Base-by-base conservation (phyloP, 345 rosid genomes). In the Iberis pinnata region DNA sequence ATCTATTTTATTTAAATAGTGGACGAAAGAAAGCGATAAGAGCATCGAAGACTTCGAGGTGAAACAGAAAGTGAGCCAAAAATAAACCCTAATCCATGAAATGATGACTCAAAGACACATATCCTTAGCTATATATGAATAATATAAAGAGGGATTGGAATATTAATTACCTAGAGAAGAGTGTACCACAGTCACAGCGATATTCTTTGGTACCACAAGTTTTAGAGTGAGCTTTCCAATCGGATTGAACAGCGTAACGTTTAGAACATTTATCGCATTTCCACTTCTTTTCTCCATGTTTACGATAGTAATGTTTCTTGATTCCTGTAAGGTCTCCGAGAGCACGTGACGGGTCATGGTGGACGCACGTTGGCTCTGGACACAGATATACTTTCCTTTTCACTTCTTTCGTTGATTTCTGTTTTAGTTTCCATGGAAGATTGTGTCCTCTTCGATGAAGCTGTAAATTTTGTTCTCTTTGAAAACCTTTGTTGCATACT, bases 391-490 rank as follows among this genome's bases (percentile, higher is more conserved):
- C 94, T 67, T 84, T 84, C 69, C 81, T 76, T 77, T 66, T 76
- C 73, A 81, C 94, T 55, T 84, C 89, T 69, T 77, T 78, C 64
- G 80, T 79, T 10, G 76, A 79, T 69, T 84, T 84, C 70, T 81
- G 88, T 63, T 66, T 84, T 10, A 84, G 84, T 54, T 79, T 84
- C 89, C 89, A 84, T 53, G 94, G 94, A 32, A 84, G 70, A 56
- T 81, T 84, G 70, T 84, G 94, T 74, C 94, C 94, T 79, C 89
- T 81, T 75, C 94, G 73, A 71, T 84, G 93, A 18, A 84, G 93
- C 57, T 84, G 93, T 62, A 84, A 69, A 58, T 84, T 84, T 49
- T 84, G 93, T 69, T 81, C 93, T 70, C 93, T 79, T 68, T 81
- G 88, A 58, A 84, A 84, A 43, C 93, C 93, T 73, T 81, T 84